Evolutionary conservation across 768 basidiomycete species (phyloP).

Genomic region (Leccinum imitatum): DNA sequence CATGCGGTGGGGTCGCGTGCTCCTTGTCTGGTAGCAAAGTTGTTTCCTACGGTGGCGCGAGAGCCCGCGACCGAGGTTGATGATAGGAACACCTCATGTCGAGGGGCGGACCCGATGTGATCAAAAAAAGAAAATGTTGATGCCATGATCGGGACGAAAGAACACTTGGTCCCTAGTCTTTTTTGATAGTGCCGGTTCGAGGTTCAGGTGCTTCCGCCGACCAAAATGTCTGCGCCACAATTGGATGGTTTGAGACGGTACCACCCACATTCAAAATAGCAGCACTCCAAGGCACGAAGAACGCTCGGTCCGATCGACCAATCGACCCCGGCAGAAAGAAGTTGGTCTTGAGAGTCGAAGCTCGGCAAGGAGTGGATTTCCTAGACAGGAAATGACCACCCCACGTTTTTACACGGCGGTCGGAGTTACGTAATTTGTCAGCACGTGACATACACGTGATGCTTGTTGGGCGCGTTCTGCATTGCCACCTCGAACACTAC

Average conservation of each 20-base stretch:
- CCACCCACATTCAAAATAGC: not conserved
- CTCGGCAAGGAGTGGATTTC: too few relatives aligned
- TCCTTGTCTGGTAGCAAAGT: not conserved
- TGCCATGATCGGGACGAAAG: not conserved
- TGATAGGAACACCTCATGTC: not conserved
- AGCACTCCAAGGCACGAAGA: not conserved
- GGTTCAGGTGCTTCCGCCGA: too few relatives aligned
- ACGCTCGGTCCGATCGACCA: too few relatives aligned
- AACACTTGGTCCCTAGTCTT: not conserved
- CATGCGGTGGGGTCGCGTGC: not conserved
- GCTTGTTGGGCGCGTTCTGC: constrained; percentile 16
- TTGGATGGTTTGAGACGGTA: not conserved
- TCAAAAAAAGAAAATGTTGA: not conserved
- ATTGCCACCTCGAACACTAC: not conserved
- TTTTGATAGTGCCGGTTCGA: too few relatives aligned
- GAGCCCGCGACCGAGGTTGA: not conserved
- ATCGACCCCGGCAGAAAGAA: too few relatives aligned
- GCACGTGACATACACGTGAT: constrained; percentile 23
- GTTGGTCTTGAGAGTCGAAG: not conserved
- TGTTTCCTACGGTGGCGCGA: not conserved
- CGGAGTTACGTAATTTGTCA: not conserved
- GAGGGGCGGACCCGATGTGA: not conserved
- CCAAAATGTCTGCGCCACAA: too few relatives aligned
- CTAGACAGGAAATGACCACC: too few relatives aligned
- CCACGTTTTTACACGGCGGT: not conserved